phyloP scores from a whole-genome alignment of 805 yeast genomes.

The Sugiyamaella smithiae region DNA sequence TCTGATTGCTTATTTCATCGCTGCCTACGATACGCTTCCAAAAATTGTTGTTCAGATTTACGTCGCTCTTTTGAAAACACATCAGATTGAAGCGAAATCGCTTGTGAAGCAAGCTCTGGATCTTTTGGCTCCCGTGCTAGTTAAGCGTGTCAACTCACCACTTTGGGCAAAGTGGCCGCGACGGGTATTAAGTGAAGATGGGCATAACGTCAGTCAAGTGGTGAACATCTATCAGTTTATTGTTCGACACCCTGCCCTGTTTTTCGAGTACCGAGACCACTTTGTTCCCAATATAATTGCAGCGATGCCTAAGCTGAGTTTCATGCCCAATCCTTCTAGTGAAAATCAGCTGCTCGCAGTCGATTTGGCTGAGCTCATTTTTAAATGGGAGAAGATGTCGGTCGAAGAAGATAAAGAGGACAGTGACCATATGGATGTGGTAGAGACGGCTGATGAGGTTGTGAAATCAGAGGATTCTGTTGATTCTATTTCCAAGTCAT shows the following conservation, averaged over 20 bases:
- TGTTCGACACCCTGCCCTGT: constrained; percentile 78
- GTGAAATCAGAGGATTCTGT: constrained; percentile 16
- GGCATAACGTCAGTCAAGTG: constrained; percentile 81
- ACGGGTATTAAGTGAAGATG: constrained; percentile 85
- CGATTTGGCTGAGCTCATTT: constrained; percentile 80
- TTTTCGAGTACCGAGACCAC: constrained; percentile 82
- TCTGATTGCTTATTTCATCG: constrained; percentile 79
- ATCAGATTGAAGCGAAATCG: constrained; percentile 78
- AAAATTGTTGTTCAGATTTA: constrained; percentile 89
- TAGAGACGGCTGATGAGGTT: constrained; percentile 23
- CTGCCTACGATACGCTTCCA: constrained; percentile 83
- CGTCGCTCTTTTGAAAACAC: constrained; percentile 81
- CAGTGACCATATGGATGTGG: constrained; percentile 21
- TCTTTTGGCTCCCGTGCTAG: constrained; percentile 81
- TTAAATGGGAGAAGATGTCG: constrained; percentile 72
- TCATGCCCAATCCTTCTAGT: constrained; percentile 67
- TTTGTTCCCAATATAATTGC: constrained; percentile 85
- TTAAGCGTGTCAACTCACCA: constrained; percentile 56
- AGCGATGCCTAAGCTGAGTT: constrained; percentile 87
- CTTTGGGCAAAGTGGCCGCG: constrained; percentile 95
- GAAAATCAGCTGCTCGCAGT: constrained; percentile 86
- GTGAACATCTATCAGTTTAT: constrained; percentile 84
- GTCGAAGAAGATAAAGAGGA: constrained; percentile 26
- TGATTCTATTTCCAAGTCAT: constrained; percentile 45
- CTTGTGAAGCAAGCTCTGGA: constrained; percentile 87